phyloP scores from a whole-genome alignment of 257 asterid genomes.

The Solanum phureja region DNA sequence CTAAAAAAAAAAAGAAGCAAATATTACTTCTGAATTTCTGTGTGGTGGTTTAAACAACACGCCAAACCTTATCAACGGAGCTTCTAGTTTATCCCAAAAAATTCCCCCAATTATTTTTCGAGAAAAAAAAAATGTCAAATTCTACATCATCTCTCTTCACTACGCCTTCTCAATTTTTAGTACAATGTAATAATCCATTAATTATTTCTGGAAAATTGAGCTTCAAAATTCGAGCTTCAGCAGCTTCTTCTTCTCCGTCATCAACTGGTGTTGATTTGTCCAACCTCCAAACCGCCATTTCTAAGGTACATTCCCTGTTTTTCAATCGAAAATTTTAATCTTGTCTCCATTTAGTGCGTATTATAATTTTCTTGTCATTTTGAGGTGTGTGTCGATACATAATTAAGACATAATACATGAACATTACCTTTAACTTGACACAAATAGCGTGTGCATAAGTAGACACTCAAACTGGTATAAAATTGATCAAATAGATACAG shows the following conservation, averaged over 20 bases:
- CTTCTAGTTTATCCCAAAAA: not conserved
- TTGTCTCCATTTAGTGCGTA: not conserved
- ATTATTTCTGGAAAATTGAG: not conserved
- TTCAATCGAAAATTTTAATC: not conserved
- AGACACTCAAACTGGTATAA: no score
- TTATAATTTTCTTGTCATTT: no score
- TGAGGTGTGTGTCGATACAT: no score
- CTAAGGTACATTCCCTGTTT: constrained; percentile 26
- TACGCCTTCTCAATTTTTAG: constrained; percentile 6
- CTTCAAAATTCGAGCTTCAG: constrained; percentile 9
- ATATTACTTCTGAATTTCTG: not conserved
- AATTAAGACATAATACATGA: no score
- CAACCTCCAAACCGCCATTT: constrained; percentile 56
- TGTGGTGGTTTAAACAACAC: not conserved
- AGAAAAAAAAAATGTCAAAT: constrained; percentile 18
- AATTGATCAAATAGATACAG: no score
- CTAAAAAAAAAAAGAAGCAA: no score
- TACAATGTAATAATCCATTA: not conserved
- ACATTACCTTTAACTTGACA: no score
- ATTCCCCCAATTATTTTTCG: not conserved
- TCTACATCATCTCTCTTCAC: constrained; percentile 27
- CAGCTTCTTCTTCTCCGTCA: constrained; percentile 27
- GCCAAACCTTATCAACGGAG: constrained; percentile 4
- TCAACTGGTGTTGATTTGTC: constrained; percentile 57
- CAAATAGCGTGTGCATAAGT: no score